Evolutionary conservation across 345 rosid species (phyloP).

Genomic region (Boechera stricta): DNA sequence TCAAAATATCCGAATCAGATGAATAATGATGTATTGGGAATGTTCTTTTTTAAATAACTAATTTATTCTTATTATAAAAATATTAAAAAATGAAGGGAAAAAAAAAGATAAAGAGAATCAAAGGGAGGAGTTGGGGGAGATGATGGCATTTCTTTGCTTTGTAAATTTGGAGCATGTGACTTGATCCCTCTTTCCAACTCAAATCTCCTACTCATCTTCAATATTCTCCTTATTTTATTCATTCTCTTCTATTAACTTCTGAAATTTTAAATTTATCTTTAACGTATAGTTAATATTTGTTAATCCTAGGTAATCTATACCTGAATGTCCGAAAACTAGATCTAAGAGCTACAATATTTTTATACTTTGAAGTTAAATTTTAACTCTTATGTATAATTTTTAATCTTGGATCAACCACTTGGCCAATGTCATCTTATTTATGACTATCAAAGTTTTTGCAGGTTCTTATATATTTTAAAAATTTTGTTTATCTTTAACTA

Average conservation of each 20-base stretch:
- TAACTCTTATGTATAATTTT: background rate
- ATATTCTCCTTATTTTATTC: slow-evolving; percentile 22
- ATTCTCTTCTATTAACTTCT: background rate
- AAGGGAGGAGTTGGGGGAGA: slow-evolving; percentile 41
- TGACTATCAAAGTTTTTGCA: too few species aligned
- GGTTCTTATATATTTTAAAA: too few species aligned
- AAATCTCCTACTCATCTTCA: slow-evolving; percentile 27
- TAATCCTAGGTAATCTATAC: background rate
- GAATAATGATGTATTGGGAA: slow-evolving; percentile 33
- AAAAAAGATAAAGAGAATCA: slow-evolving; percentile 42
- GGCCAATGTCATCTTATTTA: background rate
- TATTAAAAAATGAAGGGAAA: slow-evolving; percentile 10
- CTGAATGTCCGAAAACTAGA: background rate
- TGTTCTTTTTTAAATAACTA: slow-evolving; percentile 26
- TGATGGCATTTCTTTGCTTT: slow-evolving; percentile 46
- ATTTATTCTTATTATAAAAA: background rate
- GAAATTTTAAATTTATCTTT: background rate
- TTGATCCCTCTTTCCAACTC: slow-evolving; percentile 47
- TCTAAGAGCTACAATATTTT: background rate
- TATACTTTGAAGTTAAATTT: background rate
- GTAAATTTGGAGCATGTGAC: slow-evolving; percentile 47
- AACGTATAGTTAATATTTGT: background rate
- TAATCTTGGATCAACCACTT: slow-evolving; percentile 1
- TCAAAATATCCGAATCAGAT: slow-evolving; percentile 32
- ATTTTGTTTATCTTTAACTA: background rate